A percentile compares a stretch with the other conserved stretches of the same genome.
These are phyloP conservation scores for Oxalis stricta DNA, from an alignment of 441 rosid species.

Conservation along the genomic window DNA sequence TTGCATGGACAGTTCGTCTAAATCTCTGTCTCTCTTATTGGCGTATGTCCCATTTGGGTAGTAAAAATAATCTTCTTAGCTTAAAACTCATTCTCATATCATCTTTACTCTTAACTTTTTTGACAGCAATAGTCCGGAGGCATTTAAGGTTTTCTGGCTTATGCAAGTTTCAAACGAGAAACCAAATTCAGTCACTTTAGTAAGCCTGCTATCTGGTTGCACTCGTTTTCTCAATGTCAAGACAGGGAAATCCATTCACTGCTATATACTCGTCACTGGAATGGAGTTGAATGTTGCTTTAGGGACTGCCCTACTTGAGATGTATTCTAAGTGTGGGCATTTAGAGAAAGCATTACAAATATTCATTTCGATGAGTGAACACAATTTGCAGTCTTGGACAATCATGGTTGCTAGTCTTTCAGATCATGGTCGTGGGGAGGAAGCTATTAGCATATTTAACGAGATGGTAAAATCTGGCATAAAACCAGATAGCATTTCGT, in stretches of 20 bases:
- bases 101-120: not conserved
- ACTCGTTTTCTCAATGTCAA: constrained; percentile 5
- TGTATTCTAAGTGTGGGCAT: constrained; percentile 22
- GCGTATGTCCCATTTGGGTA: no score
- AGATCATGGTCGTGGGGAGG: constrained; percentile 11
- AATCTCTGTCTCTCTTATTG: no score
- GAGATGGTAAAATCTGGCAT: constrained; percentile 11
- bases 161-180: constrained; percentile 11
- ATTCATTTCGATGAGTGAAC: constrained; percentile 7
- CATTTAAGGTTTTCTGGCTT: constrained; percentile 9
- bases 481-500: constrained; percentile 14
- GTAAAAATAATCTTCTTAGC: no score
- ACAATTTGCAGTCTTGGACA: constrained; percentile 21
- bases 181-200: constrained; percentile 17
- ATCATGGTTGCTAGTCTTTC: constrained; percentile 21
- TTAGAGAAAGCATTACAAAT: constrained; percentile 12
- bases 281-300: constrained; percentile 12
- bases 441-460: constrained; percentile 10
- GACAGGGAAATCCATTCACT: constrained; percentile 15
- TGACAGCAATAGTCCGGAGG: constrained; percentile 16
- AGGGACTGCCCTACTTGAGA: constrained; percentile 21
- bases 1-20: no score
- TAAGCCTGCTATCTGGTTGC: constrained; percentile 18
- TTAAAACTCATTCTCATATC: no score
- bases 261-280: constrained; percentile 3